A percentile compares a stretch with the other conserved stretches of the same genome.
These are phyloP conservation scores for Gymnopilus dilepis DNA, from an alignment of 768 basidiomycete species.

Conservation along the genomic window DNA sequence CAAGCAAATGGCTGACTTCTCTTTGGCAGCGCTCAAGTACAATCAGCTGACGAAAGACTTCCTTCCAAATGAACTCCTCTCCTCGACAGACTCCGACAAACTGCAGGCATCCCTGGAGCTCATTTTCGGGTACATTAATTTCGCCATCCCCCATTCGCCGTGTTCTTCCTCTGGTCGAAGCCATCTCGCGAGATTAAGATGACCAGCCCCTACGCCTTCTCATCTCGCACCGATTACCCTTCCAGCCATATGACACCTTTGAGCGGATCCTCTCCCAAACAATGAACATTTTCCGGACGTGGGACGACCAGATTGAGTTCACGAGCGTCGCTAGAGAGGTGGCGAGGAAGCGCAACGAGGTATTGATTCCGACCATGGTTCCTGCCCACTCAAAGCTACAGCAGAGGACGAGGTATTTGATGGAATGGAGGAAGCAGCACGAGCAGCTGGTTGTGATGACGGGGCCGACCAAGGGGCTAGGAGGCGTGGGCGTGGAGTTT, in stretches of 20 bases:
- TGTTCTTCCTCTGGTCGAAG: slow-evolving; percentile 95
- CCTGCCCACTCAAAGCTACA: slow-evolving; percentile 91
- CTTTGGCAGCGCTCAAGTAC: slow-evolving; percentile 85
- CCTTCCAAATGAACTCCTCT: slow-evolving; percentile 93
- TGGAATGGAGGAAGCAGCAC: slow-evolving; percentile 96
- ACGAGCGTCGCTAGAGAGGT: slow-evolving; percentile 93
- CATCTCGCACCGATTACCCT: slow-evolving; percentile 88
- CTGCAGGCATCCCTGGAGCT: slow-evolving; percentile 86
- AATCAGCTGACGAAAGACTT: slow-evolving; percentile 99
- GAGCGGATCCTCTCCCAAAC: slow-evolving; percentile 82
- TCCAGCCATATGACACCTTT: slow-evolving; percentile 93
- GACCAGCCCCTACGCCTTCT: slow-evolving; percentile 91
- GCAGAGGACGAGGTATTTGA: slow-evolving; percentile 83
- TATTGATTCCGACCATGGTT: slow-evolving; percentile 95
- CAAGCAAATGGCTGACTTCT: background rate
- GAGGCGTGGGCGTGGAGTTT: slow-evolving; percentile 70
- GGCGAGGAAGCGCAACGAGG: slow-evolving; percentile 84
- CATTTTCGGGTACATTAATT: slow-evolving; percentile 96
- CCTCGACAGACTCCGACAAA: slow-evolving; percentile 95
- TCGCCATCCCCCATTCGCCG: slow-evolving; percentile 97
- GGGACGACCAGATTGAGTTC: slow-evolving; percentile 92
- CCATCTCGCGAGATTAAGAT: slow-evolving; percentile 97
- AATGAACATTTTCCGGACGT: slow-evolving; percentile 79
- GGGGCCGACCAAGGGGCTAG: slow-evolving; percentile 87
- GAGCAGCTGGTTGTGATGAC: slow-evolving; percentile 98